These are phyloP conservation scores for Hemileia vastatrix DNA, from an alignment of 1,284 basidiomycete species.

Conservation along the genomic window DNA sequence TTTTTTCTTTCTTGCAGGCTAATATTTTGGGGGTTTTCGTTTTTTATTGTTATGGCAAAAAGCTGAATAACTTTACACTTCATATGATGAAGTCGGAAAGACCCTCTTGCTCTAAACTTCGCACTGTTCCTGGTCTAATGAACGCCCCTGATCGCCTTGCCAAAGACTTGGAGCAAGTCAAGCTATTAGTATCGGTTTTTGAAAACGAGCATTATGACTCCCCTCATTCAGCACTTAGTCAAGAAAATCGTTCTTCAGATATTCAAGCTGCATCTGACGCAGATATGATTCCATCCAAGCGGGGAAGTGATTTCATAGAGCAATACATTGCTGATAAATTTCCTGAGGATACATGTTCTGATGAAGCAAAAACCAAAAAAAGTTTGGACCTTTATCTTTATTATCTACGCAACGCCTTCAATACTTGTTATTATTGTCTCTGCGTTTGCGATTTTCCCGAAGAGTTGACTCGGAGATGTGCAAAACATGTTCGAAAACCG, in stretches of 20 bases:
- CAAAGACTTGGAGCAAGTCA: conserved; percentile 66
- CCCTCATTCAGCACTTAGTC: no score
- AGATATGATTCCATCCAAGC: conserved; percentile 50
- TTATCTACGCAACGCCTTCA: conserved; percentile 70
- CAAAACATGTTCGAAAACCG: conserved; percentile 64
- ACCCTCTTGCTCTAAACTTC: conserved; percentile 64
- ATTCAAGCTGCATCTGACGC: conserved; percentile 45
- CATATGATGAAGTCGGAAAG: conserved; percentile 73
- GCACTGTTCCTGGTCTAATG: conserved; percentile 68
- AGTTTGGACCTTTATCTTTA: conserved; percentile 73
- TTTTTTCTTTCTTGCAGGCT: conserved; percentile 8
- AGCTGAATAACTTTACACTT: conserved; percentile 87
- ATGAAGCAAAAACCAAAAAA: conserved; percentile 61
- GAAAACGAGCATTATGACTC: conserved; percentile 56
- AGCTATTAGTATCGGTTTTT: conserved; percentile 58
- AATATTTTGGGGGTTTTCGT: conserved; percentile 2
- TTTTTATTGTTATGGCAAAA: conserved; percentile 2
- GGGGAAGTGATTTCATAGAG: conserved; percentile 42
- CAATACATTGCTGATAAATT: conserved; percentile 51
- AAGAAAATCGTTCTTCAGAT: no score
- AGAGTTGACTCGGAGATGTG: conserved; percentile 83
- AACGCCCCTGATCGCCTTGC: conserved; percentile 65
- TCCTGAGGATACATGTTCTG: conserved; percentile 52
- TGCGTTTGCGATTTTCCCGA: conserved; percentile 81
- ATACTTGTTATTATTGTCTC: conserved; percentile 92